Evolutionary conservation across 2,329 filamentous ascomycete species (phyloP), one percentile per base, ranked within the genome.

Genomic region (Bertia moriformis): DNA sequence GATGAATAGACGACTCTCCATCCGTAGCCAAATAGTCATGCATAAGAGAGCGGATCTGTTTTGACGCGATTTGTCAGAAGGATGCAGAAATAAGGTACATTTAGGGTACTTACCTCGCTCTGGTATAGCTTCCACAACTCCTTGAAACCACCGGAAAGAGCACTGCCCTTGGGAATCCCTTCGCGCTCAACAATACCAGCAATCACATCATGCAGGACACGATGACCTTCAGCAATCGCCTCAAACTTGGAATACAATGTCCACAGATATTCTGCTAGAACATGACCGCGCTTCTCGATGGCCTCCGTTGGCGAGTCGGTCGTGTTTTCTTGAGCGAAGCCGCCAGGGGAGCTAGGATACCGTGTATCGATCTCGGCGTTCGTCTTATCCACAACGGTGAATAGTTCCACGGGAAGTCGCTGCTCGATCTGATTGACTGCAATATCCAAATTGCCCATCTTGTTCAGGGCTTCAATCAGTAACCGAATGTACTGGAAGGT

Each of bases 101-200:
- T 61, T 68, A 98, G 65, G 4, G 88, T 93, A 32, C 88, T 77
- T 47, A 98, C 96, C 67, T 98, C 91, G 58, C 93, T 96, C 54
- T 98, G 91, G 51, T 95, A 89, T 4, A 98, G 66, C 53, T 95
- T 94, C 93, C 93, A 98, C 30, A 98, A 64, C 60, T 96, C 91
- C 52, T 89, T 91, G 60, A 98, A 98, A 41, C 87, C 87, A 40
- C 86, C 79, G 4, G 86, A 79, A 38, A 96, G 68, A 1, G 73
- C 69, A 30, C 63, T 70, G 48, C 74, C 63, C 63, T 80, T 65
- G 56, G 76, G 58, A 14, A 66, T 65, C 3, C 82, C 83, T 52
- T 96, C 88, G 38, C 93, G 77, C 44, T 80, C 77, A 40, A 89
- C 77, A 42, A 98, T 83, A 1, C 84, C 83, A 45, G 81, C 81